Percentiles rank a stretch among this genome's conserved stretches.
phyloP scores from a whole-genome alignment of 441 rosid species.

The Omphalea diandra region DNA sequence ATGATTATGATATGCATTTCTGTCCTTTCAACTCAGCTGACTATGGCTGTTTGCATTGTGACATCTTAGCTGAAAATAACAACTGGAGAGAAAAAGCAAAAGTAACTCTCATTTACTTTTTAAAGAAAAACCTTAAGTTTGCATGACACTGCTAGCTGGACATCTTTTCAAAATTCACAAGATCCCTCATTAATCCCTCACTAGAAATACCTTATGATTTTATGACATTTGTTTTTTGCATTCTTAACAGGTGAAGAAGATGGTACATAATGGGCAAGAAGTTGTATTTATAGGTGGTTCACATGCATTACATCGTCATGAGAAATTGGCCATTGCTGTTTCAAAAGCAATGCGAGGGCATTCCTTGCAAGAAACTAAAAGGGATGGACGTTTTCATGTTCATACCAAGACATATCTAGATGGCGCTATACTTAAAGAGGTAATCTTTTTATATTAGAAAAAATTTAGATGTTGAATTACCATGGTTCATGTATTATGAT shows the following conservation, averaged over 20 bases:
- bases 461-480: slow-evolving; percentile 8
- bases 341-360: slow-evolving; percentile 98
- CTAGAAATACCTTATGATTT: neutral
- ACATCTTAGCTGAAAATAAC: neutral
- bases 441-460: slow-evolving; percentile 29
- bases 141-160: neutral
- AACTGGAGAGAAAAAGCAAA: neutral
- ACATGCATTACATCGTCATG: slow-evolving; percentile 88
- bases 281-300: slow-evolving; percentile 86
- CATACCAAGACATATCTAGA: slow-evolving; percentile 92
- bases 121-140: neutral
- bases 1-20: slow-evolving; percentile 6
- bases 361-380: slow-evolving; percentile 95
- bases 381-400: slow-evolving; percentile 93
- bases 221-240: neutral
- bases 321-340: slow-evolving; percentile 94
- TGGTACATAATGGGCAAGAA: slow-evolving; percentile 93
- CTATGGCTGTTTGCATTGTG: too few species aligned
- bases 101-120: neutral
- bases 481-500: neutral
- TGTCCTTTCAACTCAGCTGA: neutral
- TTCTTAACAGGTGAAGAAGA: slow-evolving; percentile 66
- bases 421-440: slow-evolving; percentile 97
- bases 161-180: slow-evolving; percentile 5
- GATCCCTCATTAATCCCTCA: neutral